Base-by-base conservation (phyloP, 2,329 filamentous ascomycete genomes). In the Botryotinia calthae region DNA sequence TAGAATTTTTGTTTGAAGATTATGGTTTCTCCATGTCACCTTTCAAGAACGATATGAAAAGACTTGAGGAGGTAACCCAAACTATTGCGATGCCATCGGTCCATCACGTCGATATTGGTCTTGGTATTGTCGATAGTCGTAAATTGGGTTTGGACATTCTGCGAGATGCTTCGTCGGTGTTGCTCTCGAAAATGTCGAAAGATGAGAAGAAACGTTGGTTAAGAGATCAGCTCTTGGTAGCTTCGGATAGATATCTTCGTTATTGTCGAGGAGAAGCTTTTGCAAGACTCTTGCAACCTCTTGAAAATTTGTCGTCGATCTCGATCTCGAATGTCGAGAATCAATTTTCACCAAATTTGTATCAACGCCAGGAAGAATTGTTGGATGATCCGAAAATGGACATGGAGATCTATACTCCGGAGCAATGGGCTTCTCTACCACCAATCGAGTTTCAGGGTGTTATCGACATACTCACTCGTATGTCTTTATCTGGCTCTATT, bases 301-400 rank as follows among this genome's bases (percentile, higher is more conserved):
- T 58, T 0, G 10, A 5, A 1, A 34, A 34, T 4, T 34, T 31
- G 18, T 31, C 51, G 3, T 56, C 51, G 12, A 28, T 56, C 16
- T 1, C 51, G 0, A 56, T 56, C 8, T 56, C n/a, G 14, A 28
- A 56, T 56, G 16, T 28, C 4, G n/a, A 56, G 14, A 31, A 18
- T 56, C 1, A 3, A 0, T 0, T 1, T 56, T 56, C 51, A 18
- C 14, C 14, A 5, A 8, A 25, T 28, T 18, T 9, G n/a, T 56
- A 56, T 18, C n/a, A 18, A 28, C 51, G n/a, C 6, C 20, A 59
- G 34, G 56, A 31, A 22, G 28, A 22, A 22, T 59, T 59, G 8
- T 25, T 59, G 56, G 31, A 59, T 59, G 31, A 59, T 6, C 31
- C 56, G 10, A 18, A 34, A 34, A 34, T 59, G 18, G 31, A 25